Conservation (phyloP, 148 eudicot species). For the Spergularia marina region DNA sequence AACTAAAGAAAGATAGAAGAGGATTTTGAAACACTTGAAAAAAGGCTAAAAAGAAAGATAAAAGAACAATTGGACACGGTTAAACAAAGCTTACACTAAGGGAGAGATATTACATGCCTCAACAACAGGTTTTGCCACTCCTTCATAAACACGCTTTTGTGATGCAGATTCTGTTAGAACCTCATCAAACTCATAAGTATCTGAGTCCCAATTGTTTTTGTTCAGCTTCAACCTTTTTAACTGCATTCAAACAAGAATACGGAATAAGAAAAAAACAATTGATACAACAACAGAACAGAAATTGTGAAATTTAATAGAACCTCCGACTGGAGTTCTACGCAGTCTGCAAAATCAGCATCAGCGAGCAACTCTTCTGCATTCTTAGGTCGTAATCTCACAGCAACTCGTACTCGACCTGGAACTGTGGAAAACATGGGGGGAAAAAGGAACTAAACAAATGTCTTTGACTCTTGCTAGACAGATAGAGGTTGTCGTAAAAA, state of each 20-base stretch:
- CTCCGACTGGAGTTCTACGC: slow-evolving; percentile 93
- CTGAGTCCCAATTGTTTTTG: slow-evolving; percentile 93
- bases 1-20: too few relatives aligned
- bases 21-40: neutral
- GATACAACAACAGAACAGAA: neutral
- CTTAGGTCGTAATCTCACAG: slow-evolving; percentile 81
- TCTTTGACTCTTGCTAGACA: neutral
- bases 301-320: slow-evolving; percentile 24
- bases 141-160: slow-evolving; percentile 96
- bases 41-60: neutral
- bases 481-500: neutral
- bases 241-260: slow-evolving; percentile 35
- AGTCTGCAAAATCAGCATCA: slow-evolving; percentile 98
- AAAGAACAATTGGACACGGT: too few relatives aligned
- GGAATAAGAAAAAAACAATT: neutral
- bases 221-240: slow-evolving; percentile 82
- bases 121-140: slow-evolving; percentile 92
- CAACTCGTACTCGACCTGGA: slow-evolving; percentile 88
- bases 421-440: slow-evolving; percentile 40
- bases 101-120: slow-evolving; percentile 48
- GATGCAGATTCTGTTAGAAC: slow-evolving; percentile 90
- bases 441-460: slow-evolving; percentile 12
- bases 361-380: slow-evolving; percentile 76
- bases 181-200: slow-evolving; percentile 91
- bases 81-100: neutral